These are phyloP conservation scores for Hysterium pulicare DNA, from an alignment of 2,329 filamentous ascomycete genomes.

Conservation along the genomic window DNA sequence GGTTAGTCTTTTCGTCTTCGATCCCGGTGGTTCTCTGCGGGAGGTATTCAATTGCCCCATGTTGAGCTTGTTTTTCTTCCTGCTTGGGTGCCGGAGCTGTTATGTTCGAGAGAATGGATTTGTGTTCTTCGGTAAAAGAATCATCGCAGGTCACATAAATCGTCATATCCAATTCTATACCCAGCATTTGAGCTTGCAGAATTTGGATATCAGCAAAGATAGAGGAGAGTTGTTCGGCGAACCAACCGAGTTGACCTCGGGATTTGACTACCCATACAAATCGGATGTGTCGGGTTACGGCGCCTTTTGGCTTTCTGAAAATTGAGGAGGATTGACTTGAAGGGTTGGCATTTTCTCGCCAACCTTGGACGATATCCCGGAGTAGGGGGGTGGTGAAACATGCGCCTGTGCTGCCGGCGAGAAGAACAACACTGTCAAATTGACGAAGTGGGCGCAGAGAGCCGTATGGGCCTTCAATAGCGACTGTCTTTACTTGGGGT, in stretches of 20 bases:
- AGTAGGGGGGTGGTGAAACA: slow-evolving; percentile 57
- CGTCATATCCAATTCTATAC: slow-evolving; percentile 49
- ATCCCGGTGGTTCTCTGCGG: no score
- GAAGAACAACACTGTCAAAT: slow-evolving; percentile 59
- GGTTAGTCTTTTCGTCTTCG: no score
- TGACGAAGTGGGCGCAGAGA: slow-evolving; percentile 51
- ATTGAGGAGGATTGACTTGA: slow-evolving; percentile 10
- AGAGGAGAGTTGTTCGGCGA: slow-evolving; percentile 48
- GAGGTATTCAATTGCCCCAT: slow-evolving; percentile 18
- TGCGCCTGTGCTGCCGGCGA: slow-evolving; percentile 59
- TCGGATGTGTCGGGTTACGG: slow-evolving; percentile 49
- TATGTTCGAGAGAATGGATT: slow-evolving; percentile 22
- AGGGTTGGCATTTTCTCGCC: slow-evolving; percentile 30
- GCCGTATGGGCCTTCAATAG: slow-evolving; percentile 56
- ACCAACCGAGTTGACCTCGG: slow-evolving; percentile 52
- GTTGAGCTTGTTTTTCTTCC: no score
- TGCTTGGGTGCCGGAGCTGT: no score
- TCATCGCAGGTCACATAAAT: slow-evolving; percentile 56
- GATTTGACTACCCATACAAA: slow-evolving; percentile 60
- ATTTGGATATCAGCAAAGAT: slow-evolving; percentile 43
- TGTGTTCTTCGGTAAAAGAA: slow-evolving; percentile 43
- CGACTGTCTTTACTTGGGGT: slow-evolving; percentile 35
- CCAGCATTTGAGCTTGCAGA: slow-evolving; percentile 33
- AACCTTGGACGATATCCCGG: slow-evolving; percentile 53
- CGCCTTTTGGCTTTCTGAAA: slow-evolving; percentile 19